These are phyloP conservation scores for Mycena amicta DNA, from an alignment of 768 basidiomycete genomes.

Conservation along the genomic window DNA sequence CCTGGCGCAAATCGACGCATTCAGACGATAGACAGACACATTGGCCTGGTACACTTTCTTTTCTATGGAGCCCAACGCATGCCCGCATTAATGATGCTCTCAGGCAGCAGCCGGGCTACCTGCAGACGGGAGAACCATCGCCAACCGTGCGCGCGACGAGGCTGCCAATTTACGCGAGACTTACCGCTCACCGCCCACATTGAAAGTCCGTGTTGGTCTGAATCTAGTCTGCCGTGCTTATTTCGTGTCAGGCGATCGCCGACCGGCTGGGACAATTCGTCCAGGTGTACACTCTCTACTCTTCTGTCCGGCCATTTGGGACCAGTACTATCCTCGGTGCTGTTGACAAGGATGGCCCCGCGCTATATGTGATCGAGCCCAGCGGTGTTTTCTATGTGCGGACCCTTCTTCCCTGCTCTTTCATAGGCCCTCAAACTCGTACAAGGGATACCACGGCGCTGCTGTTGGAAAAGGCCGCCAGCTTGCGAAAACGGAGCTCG, in stretches of 20 bases:
- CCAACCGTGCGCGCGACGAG: constrained; percentile 84
- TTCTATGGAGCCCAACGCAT: no score
- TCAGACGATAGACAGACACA: constrained; percentile 89
- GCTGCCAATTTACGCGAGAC: constrained; percentile 70
- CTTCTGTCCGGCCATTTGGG: constrained; percentile 96
- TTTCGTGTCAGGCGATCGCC: constrained; percentile 38
- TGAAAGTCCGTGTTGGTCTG: constrained; percentile 62
- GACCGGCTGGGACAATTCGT: constrained; percentile 88
- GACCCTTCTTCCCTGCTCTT: constrained; percentile 22
- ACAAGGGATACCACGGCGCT: constrained; percentile 90
- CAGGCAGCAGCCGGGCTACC: constrained; percentile 93
- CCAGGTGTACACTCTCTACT: constrained; percentile 96
- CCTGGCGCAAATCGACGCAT: constrained; percentile 93
- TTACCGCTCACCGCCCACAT: constrained; percentile 72
- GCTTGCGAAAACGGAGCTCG: constrained; percentile 96
- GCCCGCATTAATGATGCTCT: constrained; percentile 8
- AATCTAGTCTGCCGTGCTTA: neutral
- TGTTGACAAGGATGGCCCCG: constrained; percentile 86
- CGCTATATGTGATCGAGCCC: constrained; percentile 89
- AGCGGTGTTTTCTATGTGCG: constrained; percentile 89
- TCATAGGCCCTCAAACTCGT: neutral
- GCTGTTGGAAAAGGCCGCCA: constrained; percentile 99
- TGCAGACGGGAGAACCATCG: constrained; percentile 90
- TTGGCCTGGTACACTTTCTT: constrained; percentile 70
- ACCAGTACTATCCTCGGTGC: constrained; percentile 90